Evolutionary conservation across 202 grass and related monocot species (phyloP), one percentile per base, ranked within the genome.

Genomic region (Hordeum pubiflorum): DNA sequence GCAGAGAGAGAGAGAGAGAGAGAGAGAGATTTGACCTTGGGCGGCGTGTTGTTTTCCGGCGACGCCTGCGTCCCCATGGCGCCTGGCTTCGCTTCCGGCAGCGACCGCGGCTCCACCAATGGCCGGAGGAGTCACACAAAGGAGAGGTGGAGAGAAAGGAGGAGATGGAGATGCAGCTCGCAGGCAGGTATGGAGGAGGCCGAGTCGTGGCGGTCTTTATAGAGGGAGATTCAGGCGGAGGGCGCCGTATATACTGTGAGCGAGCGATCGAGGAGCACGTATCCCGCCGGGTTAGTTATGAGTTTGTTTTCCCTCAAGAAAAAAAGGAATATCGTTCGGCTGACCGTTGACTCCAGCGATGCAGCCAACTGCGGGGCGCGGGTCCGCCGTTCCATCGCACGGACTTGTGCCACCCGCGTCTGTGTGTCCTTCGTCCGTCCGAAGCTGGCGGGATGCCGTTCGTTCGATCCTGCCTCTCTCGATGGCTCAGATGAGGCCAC

Each of bases 61-160:
- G 24, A 43, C 5, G 26, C 75, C 5, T 83, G 68, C 15, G 75
- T 88, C 37, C 81, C 86, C 86, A 88, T 88, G 74, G 75, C 62
- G 18, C 1, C 13, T 24, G 41, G 34, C 20, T 7, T 5, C 3
- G 8, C 8, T 37, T 66, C 18, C 21, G 41, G 21, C 67, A 27
- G 22, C 22, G 66, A 23, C 2, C 3, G 32, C 17, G 32, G 17
- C 17, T 57, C 55, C 10, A 29, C 12, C 58, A 50, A 79, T 79
- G 58, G 57, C 23, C 2, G 14, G 38, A 44, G 38, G 38, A 44
- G 38, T 70, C 38, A 44, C 67, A 43, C 66, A 8, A 26, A 69
- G 66, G 40, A 2, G 24, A 26, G 66, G 40, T 1, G 24, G 18
- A 13, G 34, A 67, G 26, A 38, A 8, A 7, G 8, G 17, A 15